Base-by-base conservation (phyloP, 2,329 filamentous ascomycete genomes). In the Sporothrix globosa region DNA sequence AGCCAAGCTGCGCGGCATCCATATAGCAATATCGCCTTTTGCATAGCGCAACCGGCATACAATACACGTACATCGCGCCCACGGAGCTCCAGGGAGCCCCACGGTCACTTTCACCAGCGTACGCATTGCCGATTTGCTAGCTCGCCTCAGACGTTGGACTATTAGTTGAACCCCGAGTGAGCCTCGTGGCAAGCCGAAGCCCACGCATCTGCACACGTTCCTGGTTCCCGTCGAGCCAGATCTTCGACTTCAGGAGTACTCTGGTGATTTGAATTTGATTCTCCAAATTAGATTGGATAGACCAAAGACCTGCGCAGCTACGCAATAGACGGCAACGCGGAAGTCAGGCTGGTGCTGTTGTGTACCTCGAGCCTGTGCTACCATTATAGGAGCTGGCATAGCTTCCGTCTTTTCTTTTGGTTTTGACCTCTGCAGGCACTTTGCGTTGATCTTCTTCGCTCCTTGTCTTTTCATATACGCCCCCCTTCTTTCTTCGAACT, bases 361-460 rank as follows among this genome's bases (percentile, higher is more conserved):
- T 73, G 71, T 63, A 46, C 73, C 72, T 27, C 70, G 24, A 65
- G 24, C n/a, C 61, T 70, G 72, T 72, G 70, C 27, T 63, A 73
- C 72, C 39, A 39, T 50, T 70, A 56, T 56, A 70, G 69, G 34
- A 70, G 53, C 56, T 67, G 56, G 54, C 56, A 19, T 60, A 39
- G 34, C 44, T 70, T 56, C 48, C 68, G 54, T 66, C 56, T 30
- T 39, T 68, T 48, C 52, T 58, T 68, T 34, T 48, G 39, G 24
- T 68, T 21, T 39, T 56, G 46, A 6, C n/a, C n/a, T 34, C 39
- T 24, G 10, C 41, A 44, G 41, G 41, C 63, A 50, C 65, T 14
- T 41, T 52, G 46, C 48, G 48, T 52, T 39, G 14, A 21, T 19
- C 41, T 30, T 10, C 30, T 46, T 46, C 17, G 54, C 30, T 58